These are phyloP conservation scores for Brassica rapa DNA, from an alignment of 345 rosid species.

Conservation along the genomic window DNA sequence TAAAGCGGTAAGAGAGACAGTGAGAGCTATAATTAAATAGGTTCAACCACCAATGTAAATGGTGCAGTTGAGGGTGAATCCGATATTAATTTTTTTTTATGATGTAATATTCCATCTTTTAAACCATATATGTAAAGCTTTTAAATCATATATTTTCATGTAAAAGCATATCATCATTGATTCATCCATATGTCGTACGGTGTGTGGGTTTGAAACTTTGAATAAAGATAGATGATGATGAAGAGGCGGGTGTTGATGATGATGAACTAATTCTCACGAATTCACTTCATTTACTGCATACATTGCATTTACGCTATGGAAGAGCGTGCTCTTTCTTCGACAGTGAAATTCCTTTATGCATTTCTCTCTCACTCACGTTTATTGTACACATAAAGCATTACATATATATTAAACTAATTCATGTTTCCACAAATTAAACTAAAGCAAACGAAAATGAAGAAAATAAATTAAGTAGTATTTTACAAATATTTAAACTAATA, in stretches of 20 bases:
- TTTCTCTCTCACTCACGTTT: not conserved
- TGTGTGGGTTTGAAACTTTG: slow-evolving; percentile 28
- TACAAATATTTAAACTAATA: not conserved
- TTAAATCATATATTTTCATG: not conserved
- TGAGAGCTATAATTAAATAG: slow-evolving; percentile 25
- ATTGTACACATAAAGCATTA: not conserved
- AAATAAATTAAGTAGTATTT: not conserved
- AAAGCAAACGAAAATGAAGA: not conserved
- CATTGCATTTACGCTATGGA: slow-evolving; percentile 50
- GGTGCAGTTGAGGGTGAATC: slow-evolving; percentile 30
- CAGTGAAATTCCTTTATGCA: slow-evolving; percentile 39
- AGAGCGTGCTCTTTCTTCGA: slow-evolving; percentile 51
- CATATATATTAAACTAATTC: not conserved
- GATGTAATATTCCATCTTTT: slow-evolving; percentile 34
- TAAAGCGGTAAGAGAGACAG: slow-evolving; percentile 7
- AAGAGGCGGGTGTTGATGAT: slow-evolving; percentile 17
- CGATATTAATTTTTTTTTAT: slow-evolving; percentile 14
- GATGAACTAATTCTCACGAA: slow-evolving; percentile 40
- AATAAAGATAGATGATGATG: slow-evolving; percentile 35
- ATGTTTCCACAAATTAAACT: not conserved
- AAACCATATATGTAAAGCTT: slow-evolving; percentile 4
- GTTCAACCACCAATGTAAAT: slow-evolving; percentile 35
- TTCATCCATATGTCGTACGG: slow-evolving; percentile 29
- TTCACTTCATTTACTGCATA: slow-evolving; percentile 42
- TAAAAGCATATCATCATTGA: slow-evolving; percentile 33